Evolutionary conservation across 305 asterid genomes (phyloP).

Genomic region (Striga hermonthica): DNA sequence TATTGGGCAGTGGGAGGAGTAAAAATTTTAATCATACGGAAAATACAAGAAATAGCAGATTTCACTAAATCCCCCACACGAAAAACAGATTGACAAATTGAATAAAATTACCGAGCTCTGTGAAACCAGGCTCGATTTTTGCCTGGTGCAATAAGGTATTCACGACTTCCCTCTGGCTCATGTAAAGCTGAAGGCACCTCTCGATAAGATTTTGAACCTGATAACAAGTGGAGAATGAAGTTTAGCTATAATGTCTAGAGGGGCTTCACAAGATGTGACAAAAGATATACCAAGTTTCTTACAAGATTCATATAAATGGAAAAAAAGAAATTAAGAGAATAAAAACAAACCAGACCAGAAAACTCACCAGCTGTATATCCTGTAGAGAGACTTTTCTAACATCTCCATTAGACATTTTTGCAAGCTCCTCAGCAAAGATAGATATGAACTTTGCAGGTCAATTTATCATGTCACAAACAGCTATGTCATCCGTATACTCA

Average conservation of each 20-base stretch:
- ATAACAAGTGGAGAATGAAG: conserved; percentile 18
- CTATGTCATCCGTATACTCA: conserved; percentile 10
- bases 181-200: conserved; percentile 86
- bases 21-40: background rate
- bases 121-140: conserved; percentile 71
- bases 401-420: conserved; percentile 36
- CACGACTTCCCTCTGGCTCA: conserved; percentile 67
- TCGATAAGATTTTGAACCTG: conserved; percentile 90
- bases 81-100: background rate
- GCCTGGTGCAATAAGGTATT: conserved; percentile 59
- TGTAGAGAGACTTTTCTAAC: conserved; percentile 37
- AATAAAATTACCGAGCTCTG: conserved; percentile 62
- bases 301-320: too few species aligned
- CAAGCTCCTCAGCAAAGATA: conserved; percentile 22
- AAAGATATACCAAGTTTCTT: too few species aligned
- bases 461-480: conserved; percentile 25
- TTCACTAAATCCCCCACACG: background rate
- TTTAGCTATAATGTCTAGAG: background rate
- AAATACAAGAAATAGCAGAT: conserved; percentile 1
- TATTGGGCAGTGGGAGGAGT: background rate
- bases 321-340: background rate
- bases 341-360: conserved; percentile 9
- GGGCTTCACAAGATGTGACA: background rate
- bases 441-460: conserved; percentile 17
- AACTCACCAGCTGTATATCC: conserved; percentile 42